phyloP scores from a whole-genome alignment of 352 stramenopile genomes.

The Globisporangium orthogonon region DNA sequence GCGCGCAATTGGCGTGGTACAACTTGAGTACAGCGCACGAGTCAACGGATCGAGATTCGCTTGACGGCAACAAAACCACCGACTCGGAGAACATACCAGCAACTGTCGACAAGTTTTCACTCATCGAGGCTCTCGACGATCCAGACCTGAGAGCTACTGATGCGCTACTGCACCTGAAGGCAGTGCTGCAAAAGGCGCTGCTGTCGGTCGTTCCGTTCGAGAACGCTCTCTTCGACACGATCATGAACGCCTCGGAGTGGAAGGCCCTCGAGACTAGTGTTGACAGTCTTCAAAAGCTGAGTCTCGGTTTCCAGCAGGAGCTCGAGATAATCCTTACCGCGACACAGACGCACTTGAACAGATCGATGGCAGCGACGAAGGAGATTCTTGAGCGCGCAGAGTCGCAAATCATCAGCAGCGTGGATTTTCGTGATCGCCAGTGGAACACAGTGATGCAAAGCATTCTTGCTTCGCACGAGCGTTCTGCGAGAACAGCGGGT shows the following conservation, averaged over 20 bases:
- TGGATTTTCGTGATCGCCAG: not conserved
- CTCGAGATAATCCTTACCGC: not conserved
- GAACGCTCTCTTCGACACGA: not conserved
- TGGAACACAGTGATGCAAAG: not conserved
- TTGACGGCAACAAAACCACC: not conserved
- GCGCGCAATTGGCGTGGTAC: not conserved
- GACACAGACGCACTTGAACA: not conserved
- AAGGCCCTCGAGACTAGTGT: not conserved
- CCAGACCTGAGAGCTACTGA: not conserved
- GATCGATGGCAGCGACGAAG: not conserved
- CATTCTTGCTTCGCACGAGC: not conserved
- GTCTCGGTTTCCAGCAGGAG: slow-evolving; percentile 1
- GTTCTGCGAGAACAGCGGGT: not conserved
- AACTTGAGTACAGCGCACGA: not conserved
- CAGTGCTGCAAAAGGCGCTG: not conserved
- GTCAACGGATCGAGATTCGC: not conserved
- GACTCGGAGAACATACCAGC: not conserved
- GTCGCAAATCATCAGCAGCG: not conserved
- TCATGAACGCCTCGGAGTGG: slow-evolving; percentile 7
- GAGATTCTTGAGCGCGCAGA: not conserved
- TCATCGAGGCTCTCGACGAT: not conserved
- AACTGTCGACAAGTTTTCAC: not conserved
- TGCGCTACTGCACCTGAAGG: not conserved
- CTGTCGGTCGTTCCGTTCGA: not conserved
- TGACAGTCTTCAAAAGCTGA: not conserved